phyloP scores from a whole-genome alignment of 2,329 filamentous ascomycete genomes.

The Cladophialophora psammophila region DNA sequence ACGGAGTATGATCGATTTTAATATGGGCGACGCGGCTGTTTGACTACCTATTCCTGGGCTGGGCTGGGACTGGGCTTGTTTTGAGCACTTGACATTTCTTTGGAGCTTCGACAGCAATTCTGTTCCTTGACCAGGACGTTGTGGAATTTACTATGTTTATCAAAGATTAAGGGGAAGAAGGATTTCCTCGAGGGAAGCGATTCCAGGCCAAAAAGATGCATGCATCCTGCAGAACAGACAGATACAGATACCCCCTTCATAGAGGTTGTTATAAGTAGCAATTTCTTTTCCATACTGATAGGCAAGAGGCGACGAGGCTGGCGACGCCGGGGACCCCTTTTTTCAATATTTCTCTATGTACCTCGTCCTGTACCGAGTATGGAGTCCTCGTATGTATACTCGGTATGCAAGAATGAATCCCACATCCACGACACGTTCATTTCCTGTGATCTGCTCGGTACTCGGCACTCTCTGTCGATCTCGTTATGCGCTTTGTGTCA shows the following conservation, averaged over 20 bases:
- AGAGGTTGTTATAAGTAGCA: background rate
- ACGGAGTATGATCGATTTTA: slow-evolving; percentile 25
- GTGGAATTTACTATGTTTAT: slow-evolving; percentile 14
- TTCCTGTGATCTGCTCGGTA: background rate
- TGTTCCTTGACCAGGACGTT: background rate
- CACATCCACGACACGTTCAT: too few species aligned
- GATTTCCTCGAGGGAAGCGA: slow-evolving; percentile 1
- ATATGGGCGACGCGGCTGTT: slow-evolving; percentile 13
- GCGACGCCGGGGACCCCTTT: background rate
- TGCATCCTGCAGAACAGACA: slow-evolving; percentile 4
- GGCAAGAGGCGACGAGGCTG: background rate
- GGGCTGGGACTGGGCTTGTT: slow-evolving; percentile 3
- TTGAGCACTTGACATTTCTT: slow-evolving; percentile 11
- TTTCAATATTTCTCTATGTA: too few species aligned
- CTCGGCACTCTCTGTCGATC: background rate
- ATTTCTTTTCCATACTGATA: background rate
- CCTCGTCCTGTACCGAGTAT: too few species aligned
- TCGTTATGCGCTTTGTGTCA: background rate
- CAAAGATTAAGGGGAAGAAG: slow-evolving; percentile 3
- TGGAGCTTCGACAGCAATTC: slow-evolving; percentile 20
- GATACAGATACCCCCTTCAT: slow-evolving; percentile 9
- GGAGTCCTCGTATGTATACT: too few species aligned
- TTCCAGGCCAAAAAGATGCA: slow-evolving; percentile 7
- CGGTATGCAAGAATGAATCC: too few species aligned
- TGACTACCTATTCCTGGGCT: slow-evolving; percentile 4